Evolutionary conservation across 371 early-diverging fungal species (phyloP).

Genomic region (Saksenaea oblongispora): DNA sequence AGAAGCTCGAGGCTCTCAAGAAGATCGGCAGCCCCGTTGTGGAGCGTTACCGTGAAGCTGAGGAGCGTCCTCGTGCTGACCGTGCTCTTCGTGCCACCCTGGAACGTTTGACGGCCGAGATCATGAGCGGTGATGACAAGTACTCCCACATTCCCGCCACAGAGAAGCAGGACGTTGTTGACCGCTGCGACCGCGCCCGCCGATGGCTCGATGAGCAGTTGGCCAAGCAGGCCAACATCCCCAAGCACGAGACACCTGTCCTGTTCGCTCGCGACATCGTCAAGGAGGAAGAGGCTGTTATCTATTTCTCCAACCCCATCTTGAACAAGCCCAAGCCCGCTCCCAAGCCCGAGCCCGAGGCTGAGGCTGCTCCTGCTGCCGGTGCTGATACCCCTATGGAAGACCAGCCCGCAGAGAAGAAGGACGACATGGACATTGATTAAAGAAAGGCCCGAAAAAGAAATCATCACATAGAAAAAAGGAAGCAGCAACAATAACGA

Average conservation of each 20-base stretch:
- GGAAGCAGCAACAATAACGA: background rate
- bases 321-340: slow-evolving; percentile 91
- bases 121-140: slow-evolving; percentile 77
- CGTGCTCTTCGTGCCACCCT: slow-evolving; percentile 78
- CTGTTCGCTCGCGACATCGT: slow-evolving; percentile 75
- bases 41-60: slow-evolving; percentile 81
- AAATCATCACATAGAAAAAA: background rate
- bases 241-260: slow-evolving; percentile 77
- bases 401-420: slow-evolving; percentile 36
- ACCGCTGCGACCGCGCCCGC: slow-evolving; percentile 74
- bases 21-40: slow-evolving; percentile 82
- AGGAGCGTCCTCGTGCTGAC: slow-evolving; percentile 84
- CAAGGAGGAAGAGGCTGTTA: slow-evolving; percentile 71
- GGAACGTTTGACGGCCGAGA: slow-evolving; percentile 70
- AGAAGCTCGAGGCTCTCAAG: slow-evolving; percentile 83
- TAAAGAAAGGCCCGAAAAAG: slow-evolving; percentile 23
- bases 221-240: slow-evolving; percentile 69
- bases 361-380: slow-evolving; percentile 29
- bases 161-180: slow-evolving; percentile 83
- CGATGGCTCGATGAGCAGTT: slow-evolving; percentile 88
- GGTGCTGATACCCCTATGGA: slow-evolving; percentile 49
- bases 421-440: slow-evolving; percentile 73
- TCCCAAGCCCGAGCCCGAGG: slow-evolving; percentile 48
- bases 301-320: slow-evolving; percentile 73
- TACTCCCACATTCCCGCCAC: slow-evolving; percentile 87